Conservation (phyloP, 208 protist genomes). For the Crithidia fasciculata region DNA sequence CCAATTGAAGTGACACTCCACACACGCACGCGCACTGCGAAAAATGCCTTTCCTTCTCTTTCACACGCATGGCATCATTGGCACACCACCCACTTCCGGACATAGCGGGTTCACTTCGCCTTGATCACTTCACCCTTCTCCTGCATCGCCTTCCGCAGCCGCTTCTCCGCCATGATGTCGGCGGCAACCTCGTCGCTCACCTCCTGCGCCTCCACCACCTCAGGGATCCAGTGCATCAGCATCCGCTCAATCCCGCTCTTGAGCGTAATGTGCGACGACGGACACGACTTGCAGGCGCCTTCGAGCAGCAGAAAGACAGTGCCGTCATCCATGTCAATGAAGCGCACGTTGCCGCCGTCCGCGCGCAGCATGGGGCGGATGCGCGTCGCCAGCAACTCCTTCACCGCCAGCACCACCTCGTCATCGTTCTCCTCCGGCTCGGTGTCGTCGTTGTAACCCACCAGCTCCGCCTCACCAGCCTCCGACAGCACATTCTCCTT, state of each 20-base stretch:
- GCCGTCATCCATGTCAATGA: constrained; percentile 91
- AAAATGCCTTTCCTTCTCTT: neutral
- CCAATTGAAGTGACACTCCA: too few species aligned
- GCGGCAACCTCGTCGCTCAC: constrained; percentile 79
- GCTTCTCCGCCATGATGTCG: constrained; percentile 82
- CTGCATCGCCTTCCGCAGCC: constrained; percentile 56
- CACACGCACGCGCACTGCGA: too few species aligned
- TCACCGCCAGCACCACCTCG: constrained; percentile 92
- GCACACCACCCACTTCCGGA: too few species aligned
- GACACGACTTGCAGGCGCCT: constrained; percentile 90
- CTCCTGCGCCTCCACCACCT: constrained; percentile 90
- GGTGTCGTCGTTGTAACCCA: constrained; percentile 88
- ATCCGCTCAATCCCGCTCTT: constrained; percentile 94
- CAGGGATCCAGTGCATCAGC: constrained; percentile 95
- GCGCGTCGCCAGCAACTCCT: constrained; percentile 90
- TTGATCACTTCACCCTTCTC: constrained; percentile 44
- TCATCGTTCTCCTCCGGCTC: constrained; percentile 87
- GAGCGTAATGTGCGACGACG: constrained; percentile 87
- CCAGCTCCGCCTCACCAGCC: constrained; percentile 66
- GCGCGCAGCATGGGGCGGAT: constrained; percentile 91
- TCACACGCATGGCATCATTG: neutral
- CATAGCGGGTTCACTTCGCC: constrained; percentile 16
- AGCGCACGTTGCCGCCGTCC: constrained; percentile 93
- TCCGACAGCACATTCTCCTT: constrained; percentile 71
- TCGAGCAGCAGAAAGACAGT: constrained; percentile 90